Conservation (phyloP, 805 yeast species). For the Ogataea nitratoaversa region DNA sequence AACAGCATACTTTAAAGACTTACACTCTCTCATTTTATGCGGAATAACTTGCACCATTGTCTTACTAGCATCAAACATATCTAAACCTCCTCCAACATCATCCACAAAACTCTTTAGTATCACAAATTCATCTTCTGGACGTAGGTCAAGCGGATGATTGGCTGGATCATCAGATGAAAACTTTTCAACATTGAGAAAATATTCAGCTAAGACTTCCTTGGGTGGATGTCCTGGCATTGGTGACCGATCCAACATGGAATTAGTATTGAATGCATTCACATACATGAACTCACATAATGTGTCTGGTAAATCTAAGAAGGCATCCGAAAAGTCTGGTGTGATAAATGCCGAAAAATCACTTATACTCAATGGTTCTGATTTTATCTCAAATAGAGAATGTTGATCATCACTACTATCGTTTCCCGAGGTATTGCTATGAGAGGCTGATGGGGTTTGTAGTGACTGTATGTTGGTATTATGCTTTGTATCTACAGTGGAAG, state of each 20-base stretch:
- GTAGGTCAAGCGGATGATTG: conserved; percentile 8
- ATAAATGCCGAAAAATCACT: too few species aligned
- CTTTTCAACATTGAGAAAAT: conserved; percentile 20
- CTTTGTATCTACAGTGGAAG: too few species aligned
- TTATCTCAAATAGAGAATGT: neutral
- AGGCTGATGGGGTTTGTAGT: too few species aligned
- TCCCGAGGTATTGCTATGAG: too few species aligned
- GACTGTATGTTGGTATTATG: too few species aligned
- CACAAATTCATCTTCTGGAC: conserved; percentile 23
- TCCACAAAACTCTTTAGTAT: conserved; percentile 32
- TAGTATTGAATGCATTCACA: conserved; percentile 29
- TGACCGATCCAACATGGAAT: conserved; percentile 5
- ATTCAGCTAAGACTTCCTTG: conserved; percentile 16
- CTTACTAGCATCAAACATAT: conserved; percentile 30
- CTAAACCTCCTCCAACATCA: conserved; percentile 37
- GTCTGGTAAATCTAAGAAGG: conserved; percentile 26
- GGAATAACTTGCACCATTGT: conserved; percentile 16
- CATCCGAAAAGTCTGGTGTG: too few species aligned
- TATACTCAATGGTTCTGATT: conserved; percentile 7
- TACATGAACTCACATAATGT: conserved; percentile 38
- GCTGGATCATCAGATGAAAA: conserved; percentile 16
- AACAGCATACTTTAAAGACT: conserved; percentile 17
- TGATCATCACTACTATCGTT: too few species aligned
- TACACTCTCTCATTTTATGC: conserved; percentile 13
- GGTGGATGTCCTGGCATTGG: conserved; percentile 13